phyloP scores from a whole-genome alignment of 2,329 filamentous ascomycete genomes.

The Parastagonospora nodorum region DNA sequence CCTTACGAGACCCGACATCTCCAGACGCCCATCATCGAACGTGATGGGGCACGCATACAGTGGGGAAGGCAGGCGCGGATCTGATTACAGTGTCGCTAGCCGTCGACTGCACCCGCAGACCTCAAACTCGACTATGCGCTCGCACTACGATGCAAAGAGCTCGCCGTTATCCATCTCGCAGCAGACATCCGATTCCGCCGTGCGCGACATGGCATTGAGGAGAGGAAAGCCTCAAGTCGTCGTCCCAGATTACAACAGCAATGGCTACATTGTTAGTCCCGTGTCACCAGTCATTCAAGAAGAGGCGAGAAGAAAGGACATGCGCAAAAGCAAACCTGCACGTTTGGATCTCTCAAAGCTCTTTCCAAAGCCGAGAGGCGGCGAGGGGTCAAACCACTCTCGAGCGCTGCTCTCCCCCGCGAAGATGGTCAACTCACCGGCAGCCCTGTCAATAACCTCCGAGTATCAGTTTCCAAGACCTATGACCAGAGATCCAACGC shows the following conservation, averaged over 20 bases:
- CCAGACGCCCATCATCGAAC: conserved; percentile 43
- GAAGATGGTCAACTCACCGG: conserved; percentile 48
- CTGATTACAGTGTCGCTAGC: conserved; percentile 36
- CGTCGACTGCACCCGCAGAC: conserved; percentile 35
- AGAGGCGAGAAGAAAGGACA: conserved; percentile 23
- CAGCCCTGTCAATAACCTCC: conserved; percentile 45
- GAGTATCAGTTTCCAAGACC: conserved; percentile 41
- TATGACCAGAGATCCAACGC: conserved; percentile 39
- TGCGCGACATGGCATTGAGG: conserved; percentile 50
- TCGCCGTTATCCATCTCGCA: conserved; percentile 50
- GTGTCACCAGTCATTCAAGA: conserved; percentile 26
- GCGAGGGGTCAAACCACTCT: conserved; percentile 17
- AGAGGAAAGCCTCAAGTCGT: conserved; percentile 44
- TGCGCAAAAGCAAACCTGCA: conserved; percentile 42
- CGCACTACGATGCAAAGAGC: conserved; percentile 50
- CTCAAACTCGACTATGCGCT: conserved; percentile 49
- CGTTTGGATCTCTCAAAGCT: conserved; percentile 50
- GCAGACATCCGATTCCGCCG: conserved; percentile 52
- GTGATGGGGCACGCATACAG: conserved; percentile 31
- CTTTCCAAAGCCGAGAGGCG: conserved; percentile 45
- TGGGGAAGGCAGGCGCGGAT: conserved; percentile 28
- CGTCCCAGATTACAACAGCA: conserved; percentile 12
- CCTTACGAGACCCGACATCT: conserved; percentile 26
- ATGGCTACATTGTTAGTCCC: conserved; percentile 20
- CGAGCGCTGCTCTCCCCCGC: conserved; percentile 43